phyloP scores from a whole-genome alignment of 2,329 filamentous ascomycete genomes.

The Diplodia intermedia region DNA sequence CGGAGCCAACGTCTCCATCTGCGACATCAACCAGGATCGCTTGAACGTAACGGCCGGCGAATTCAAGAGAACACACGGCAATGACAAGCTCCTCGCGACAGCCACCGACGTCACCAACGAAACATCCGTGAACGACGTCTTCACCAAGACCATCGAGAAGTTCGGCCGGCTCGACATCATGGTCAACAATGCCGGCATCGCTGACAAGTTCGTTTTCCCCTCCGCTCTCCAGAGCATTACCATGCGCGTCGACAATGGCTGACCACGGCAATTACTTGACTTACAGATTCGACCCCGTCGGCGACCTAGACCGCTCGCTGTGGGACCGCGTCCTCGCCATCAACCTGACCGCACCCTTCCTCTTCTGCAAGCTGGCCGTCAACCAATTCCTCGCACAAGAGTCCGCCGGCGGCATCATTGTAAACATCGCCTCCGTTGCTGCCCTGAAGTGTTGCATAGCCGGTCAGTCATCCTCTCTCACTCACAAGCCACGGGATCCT shows the following conservation, averaged over 20 bases:
- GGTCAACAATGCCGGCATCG: conserved; percentile 65
- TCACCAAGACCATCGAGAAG: conserved; percentile 18
- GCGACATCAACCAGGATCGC: conserved; percentile 45
- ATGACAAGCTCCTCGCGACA: conserved; percentile 38
- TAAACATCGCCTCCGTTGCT: conserved; percentile 55
- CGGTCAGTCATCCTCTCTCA: not conserved
- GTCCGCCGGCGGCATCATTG: conserved; percentile 54
- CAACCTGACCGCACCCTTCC: conserved; percentile 63
- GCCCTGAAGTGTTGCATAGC: conserved; percentile 5
- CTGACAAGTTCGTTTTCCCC: conserved; percentile 50
- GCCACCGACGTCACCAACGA: conserved; percentile 36
- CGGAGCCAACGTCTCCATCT: conserved; percentile 46
- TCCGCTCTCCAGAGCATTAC: not conserved
- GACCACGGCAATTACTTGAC: not conserved
- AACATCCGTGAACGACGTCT: not conserved
- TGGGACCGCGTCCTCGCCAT: conserved; percentile 64
- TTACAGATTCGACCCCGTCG: conserved; percentile 58
- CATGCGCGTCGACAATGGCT: not conserved
- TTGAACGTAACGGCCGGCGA: conserved; percentile 33
- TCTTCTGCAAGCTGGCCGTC: conserved; percentile 61
- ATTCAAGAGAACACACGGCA: conserved; percentile 31
- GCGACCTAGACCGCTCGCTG: conserved; percentile 52
- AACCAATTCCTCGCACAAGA: conserved; percentile 55
- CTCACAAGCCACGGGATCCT: not conserved
- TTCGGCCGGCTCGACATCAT: conserved; percentile 62